phyloP scores from a whole-genome alignment of 768 basidiomycete genomes.

The Lactifluus subvellereus region DNA sequence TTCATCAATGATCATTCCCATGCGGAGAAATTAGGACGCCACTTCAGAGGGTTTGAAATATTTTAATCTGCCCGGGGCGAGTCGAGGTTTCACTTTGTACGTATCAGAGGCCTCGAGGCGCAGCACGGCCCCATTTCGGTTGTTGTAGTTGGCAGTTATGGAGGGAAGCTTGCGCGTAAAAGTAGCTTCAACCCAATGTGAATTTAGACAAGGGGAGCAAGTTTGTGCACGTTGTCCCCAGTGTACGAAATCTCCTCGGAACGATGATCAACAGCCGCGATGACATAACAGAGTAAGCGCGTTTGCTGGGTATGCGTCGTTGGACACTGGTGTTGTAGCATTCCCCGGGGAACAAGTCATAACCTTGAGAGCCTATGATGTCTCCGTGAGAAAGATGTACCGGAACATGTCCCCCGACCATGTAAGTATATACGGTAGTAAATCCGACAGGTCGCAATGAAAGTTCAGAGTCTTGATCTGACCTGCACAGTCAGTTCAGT shows the following conservation, averaged over 20 bases:
- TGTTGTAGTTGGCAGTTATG: background rate
- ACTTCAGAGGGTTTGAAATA: background rate
- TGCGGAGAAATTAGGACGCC: background rate
- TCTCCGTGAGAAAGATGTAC: background rate
- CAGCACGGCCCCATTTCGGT: background rate
- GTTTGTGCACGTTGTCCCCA: no score
- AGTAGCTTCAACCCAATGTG: background rate
- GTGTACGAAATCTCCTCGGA: no score
- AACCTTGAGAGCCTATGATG: background rate
- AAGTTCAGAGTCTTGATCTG: background rate
- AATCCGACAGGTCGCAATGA: background rate
- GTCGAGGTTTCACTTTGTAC: no score
- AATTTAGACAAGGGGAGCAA: no score
- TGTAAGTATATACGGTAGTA: background rate
- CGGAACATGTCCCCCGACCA: background rate
- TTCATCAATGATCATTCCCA: background rate
- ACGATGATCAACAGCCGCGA: background rate
- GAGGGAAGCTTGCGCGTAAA: background rate
- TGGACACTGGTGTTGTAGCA: background rate
- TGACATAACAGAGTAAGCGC: background rate
- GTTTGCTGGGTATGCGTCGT: background rate
- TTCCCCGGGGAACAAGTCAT: background rate
- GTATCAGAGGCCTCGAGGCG: background rate
- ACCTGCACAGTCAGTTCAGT: background rate
- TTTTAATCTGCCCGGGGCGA: background rate